A percentile compares a stretch with the other conserved stretches of the same genome.
These are phyloP conservation scores for Thielaviopsis populi DNA, from an alignment of 2,329 filamentous ascomycete genomes.

Conservation along the genomic window DNA sequence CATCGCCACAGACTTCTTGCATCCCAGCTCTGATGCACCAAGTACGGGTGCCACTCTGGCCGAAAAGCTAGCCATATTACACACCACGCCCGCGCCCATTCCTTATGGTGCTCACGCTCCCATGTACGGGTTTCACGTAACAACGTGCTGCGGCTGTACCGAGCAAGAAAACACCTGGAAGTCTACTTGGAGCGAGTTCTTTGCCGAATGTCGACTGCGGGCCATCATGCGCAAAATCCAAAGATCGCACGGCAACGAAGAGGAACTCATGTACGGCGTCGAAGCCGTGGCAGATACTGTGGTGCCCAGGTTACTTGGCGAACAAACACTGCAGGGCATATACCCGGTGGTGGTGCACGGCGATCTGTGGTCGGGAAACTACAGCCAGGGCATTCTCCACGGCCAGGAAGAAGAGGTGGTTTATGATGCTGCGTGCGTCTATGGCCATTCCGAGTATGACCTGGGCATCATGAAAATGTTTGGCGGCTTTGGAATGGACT, in stretches of 20 bases:
- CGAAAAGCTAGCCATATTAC: constrained; percentile 61
- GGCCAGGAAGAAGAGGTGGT: constrained; percentile 53
- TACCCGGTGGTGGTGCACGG: constrained; percentile 76
- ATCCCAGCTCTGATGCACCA: constrained; percentile 36
- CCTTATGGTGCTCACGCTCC: constrained; percentile 41
- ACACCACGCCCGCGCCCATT: constrained; percentile 56
- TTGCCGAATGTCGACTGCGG: constrained; percentile 58
- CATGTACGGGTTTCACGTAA: constrained; percentile 68
- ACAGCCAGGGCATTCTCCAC: constrained; percentile 48
- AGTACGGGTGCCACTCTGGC: constrained; percentile 47
- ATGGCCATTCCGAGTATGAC: constrained; percentile 80
- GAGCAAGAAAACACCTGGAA: constrained; percentile 64
- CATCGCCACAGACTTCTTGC: constrained; percentile 65
- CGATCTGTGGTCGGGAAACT: constrained; percentile 88
- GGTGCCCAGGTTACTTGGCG: constrained; percentile 61
- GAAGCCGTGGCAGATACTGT: constrained; percentile 48
- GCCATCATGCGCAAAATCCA: constrained; percentile 31
- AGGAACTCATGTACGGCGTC: constrained; percentile 38
- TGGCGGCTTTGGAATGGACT: constrained; percentile 60
- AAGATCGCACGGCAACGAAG: constrained; percentile 23
- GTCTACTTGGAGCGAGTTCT: constrained; percentile 71
- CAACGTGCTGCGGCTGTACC: constrained; percentile 78
- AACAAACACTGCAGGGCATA: constrained; percentile 48
- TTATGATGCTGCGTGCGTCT: constrained; percentile 68
- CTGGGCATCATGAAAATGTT: constrained; percentile 95